Evolutionary conservation across 2,329 filamentous ascomycete genomes (phyloP), one percentile per base, ranked within the genome.

Genomic region (Phoma sp.): DNA sequence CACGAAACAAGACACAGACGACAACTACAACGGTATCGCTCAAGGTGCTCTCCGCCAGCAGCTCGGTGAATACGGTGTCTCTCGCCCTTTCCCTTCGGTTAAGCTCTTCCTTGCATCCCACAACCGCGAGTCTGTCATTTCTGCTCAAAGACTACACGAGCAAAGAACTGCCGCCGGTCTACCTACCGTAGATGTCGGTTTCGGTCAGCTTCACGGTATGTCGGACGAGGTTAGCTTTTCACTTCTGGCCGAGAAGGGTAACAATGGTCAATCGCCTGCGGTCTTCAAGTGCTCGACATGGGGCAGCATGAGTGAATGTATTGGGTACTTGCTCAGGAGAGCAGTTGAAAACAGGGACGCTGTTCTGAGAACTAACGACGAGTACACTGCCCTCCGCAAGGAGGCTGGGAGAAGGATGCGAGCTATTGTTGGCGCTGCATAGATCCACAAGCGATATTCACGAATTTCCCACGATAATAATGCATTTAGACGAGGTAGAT

Each of bases 131-230:
- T 91, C 89, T 10, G 88, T 96, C 7, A 78, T 81, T 40, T 68
- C 74, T 15, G 73, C 84, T 4, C 80, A 82, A 25, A 75, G 78
- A 48, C 67, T 80, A 21, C 81, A 84, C 40, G 60, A 74, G 1
- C 68, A 71, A n/a, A 72, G 72, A 0, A 25, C 53, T 11, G 59
- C 59, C 18, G 64, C 63, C 14, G 78, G 78, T 10, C 67, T 82
- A 26, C 68, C 74, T 2, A 78, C 78, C 4, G 79, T 83, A 1
- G 77, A 80, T 1, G 75, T 85, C n/a, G 74, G 76, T 3, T 92
- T 90, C 72, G 90, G 89, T 2, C 93, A 97, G 77, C 84, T 97
- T 1, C 90, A 95, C 78, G 93, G 93, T 28, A 98, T 98, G 93
- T 93, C 93, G 1, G 93, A 97, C 65, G 93, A 97, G 71, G 87